A percentile compares a stretch with the other conserved stretches of the same genome.
These are phyloP conservation scores for Scheffersomyces lignosus DNA, from an alignment of 805 yeast genomes.

Conservation along the genomic window DNA sequence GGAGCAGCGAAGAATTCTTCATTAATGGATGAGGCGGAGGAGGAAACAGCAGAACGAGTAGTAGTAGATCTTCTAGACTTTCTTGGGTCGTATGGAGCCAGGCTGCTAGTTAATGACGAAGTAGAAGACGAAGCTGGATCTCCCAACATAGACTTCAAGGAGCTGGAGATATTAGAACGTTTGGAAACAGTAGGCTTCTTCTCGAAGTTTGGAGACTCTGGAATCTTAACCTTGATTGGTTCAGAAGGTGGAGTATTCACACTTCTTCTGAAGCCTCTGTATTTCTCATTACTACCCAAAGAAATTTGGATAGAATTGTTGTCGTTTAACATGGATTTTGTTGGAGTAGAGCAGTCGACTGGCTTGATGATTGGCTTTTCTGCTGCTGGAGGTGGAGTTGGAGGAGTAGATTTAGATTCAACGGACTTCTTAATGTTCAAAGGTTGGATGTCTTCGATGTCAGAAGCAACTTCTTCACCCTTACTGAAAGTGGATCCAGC, in stretches of 20 bases:
- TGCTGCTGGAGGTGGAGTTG: constrained; percentile 12
- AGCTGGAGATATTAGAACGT: constrained; percentile 11
- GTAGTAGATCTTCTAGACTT: constrained; percentile 10
- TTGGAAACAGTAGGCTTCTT: constrained; percentile 3
- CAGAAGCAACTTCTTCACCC: constrained; percentile 5
- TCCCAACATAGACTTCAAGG: constrained; percentile 11
- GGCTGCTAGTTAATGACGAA: constrained; percentile 11
- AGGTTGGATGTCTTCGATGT: constrained; percentile 23
- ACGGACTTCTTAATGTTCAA: constrained; percentile 19
- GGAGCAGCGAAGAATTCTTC: constrained; percentile 3
- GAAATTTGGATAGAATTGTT: constrained; percentile 22
- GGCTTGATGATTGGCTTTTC: constrained; percentile 8
- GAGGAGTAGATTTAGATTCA: constrained; percentile 12
- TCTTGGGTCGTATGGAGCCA: constrained; percentile 23
- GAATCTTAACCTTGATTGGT: constrained; percentile 24
- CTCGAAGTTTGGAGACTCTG: constrained; percentile 10
- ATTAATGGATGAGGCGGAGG: constrained; percentile 9
- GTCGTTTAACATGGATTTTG: constrained; percentile 1
- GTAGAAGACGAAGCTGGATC: constrained; percentile 2
- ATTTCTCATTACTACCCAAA: constrained; percentile 32
- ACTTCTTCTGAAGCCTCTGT: constrained; percentile 44
- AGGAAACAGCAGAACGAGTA: constrained; percentile 12
- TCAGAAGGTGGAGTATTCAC: constrained; percentile 16
- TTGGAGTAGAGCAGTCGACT: constrained; percentile 6
- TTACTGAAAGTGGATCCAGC: constrained; percentile 20